phyloP scores from a whole-genome alignment of 2,329 filamentous ascomycete genomes.

The Madurella mycetomatis region DNA sequence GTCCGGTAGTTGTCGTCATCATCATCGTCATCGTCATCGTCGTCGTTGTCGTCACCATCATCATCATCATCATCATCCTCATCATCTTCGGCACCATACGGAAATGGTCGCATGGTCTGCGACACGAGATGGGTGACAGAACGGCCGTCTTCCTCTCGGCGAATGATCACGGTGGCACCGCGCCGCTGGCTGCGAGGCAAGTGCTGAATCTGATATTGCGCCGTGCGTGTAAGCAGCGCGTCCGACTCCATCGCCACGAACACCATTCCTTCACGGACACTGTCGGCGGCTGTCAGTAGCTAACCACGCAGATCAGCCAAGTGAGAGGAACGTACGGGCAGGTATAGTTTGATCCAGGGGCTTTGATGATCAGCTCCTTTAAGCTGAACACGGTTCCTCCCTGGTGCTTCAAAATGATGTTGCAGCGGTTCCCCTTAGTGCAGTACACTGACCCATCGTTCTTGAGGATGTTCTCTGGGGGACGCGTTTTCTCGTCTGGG shows the following conservation, averaged over 20 bases:
- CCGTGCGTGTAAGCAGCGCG: slow-evolving; percentile 67
- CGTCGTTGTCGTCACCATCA: slow-evolving; percentile 33
- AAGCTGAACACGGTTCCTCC: slow-evolving; percentile 77
- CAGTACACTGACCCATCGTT: slow-evolving; percentile 85
- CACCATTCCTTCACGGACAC: slow-evolving; percentile 85
- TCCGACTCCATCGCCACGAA: slow-evolving; percentile 85
- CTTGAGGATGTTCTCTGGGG: slow-evolving; percentile 75
- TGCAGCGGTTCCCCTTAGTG: slow-evolving; percentile 81
- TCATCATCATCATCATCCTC: slow-evolving; percentile 44
- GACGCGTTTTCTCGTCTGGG: slow-evolving; percentile 58
- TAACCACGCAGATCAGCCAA: neutral
- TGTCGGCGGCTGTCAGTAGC: slow-evolving; percentile 39
- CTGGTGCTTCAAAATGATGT: slow-evolving; percentile 77
- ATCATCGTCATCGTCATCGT: slow-evolving; percentile 31
- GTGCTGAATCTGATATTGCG: slow-evolving; percentile 71
- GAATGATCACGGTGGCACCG: slow-evolving; percentile 37
- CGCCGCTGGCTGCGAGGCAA: slow-evolving; percentile 28
- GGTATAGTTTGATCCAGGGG: slow-evolving; percentile 74
- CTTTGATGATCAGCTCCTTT: slow-evolving; percentile 83
- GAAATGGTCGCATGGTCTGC: slow-evolving; percentile 43
- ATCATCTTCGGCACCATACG: slow-evolving; percentile 41
- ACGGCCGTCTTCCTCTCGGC: slow-evolving; percentile 49
- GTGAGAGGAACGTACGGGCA: slow-evolving; percentile 63
- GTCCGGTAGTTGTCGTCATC: slow-evolving; percentile 43
- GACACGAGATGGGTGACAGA: slow-evolving; percentile 42